phyloP scores from a whole-genome alignment of 2,329 filamentous ascomycete species.

The Alternaria consortialis region DNA sequence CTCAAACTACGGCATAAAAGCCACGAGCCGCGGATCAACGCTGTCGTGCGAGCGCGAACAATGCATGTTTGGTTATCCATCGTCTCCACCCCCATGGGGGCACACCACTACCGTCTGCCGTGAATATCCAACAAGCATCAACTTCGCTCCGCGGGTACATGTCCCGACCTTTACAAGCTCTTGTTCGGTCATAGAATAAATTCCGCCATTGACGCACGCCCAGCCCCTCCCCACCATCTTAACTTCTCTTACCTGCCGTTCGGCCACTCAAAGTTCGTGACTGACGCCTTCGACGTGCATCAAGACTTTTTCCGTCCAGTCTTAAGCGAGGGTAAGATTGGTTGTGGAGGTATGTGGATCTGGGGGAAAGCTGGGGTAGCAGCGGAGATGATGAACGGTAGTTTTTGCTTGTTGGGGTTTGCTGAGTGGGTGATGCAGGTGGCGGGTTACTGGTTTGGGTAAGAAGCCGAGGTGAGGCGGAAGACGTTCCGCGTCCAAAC shows the following conservation, averaged over 20 bases:
- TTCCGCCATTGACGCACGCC: conserved; percentile 15
- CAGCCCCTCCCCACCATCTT: conserved; percentile 1
- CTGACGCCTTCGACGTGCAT: conserved; percentile 12
- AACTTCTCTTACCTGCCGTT: not conserved
- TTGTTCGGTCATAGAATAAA: not conserved
- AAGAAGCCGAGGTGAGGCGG: not conserved
- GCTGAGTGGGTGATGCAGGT: not conserved
- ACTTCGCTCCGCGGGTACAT: not conserved
- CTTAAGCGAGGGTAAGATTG: not conserved
- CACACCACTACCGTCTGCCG: not conserved
- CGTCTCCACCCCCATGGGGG: conserved; percentile 7
- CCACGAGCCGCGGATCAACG: conserved; percentile 2
- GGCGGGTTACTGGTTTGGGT: not conserved
- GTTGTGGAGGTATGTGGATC: not conserved
- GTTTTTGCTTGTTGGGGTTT: not conserved
- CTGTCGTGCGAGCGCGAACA: not conserved
- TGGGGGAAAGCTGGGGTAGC: conserved; percentile 1
- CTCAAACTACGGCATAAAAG: not conserved
- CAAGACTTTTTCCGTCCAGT: conserved; percentile 1
- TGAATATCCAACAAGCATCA: not conserved
- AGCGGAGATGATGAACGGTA: not conserved
- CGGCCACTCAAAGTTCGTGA: not conserved
- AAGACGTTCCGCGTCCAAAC: not conserved
- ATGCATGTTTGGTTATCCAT: not conserved
- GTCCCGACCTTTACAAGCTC: not conserved